Evolutionary conservation across 306 rosid genomes (phyloP).

Genomic region (Vigna radiata): DNA sequence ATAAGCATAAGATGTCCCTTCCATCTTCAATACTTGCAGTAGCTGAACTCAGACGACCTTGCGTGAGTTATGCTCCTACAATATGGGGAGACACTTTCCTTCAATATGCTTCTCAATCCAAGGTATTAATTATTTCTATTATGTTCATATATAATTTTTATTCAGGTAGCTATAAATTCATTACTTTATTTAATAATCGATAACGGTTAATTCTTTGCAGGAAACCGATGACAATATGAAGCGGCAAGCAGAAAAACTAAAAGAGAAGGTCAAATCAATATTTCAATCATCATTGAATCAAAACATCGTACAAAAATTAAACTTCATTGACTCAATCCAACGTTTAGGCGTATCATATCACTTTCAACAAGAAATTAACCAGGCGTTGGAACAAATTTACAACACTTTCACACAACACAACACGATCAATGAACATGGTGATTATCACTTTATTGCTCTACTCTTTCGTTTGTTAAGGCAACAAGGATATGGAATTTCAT

Average conservation of each 20-base stretch:
- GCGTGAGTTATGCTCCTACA: not conserved
- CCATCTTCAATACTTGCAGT: not conserved
- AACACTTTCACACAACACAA: not conserved
- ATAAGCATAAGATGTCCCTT: not conserved
- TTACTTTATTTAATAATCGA: too few species aligned
- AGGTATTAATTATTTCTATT: not conserved
- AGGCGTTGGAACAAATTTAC: not conserved
- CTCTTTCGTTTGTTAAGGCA: constrained; percentile 34
- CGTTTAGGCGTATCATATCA: constrained; percentile 30
- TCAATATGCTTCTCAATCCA: not conserved
- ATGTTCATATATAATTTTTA: not conserved
- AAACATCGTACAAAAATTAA: not conserved
- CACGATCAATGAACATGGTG: not conserved
- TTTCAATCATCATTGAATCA: not conserved
- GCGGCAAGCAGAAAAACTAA: constrained; percentile 12
- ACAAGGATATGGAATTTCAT: constrained; percentile 35
- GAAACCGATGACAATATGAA: not conserved
- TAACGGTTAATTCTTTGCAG: constrained; percentile 11
- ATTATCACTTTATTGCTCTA: not conserved
- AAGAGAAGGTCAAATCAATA: constrained; percentile 43
- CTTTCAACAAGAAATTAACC: constrained; percentile 11
- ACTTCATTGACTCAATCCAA: constrained; percentile 28
- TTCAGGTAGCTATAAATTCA: too few species aligned
- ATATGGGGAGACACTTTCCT: constrained; percentile 12
- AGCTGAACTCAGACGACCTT: not conserved